A percentile compares a stretch with the other conserved stretches of the same genome.
These are phyloP conservation scores for Paecilomyces niveus DNA, from an alignment of 2,329 filamentous ascomycete genomes.

Conservation along the genomic window DNA sequence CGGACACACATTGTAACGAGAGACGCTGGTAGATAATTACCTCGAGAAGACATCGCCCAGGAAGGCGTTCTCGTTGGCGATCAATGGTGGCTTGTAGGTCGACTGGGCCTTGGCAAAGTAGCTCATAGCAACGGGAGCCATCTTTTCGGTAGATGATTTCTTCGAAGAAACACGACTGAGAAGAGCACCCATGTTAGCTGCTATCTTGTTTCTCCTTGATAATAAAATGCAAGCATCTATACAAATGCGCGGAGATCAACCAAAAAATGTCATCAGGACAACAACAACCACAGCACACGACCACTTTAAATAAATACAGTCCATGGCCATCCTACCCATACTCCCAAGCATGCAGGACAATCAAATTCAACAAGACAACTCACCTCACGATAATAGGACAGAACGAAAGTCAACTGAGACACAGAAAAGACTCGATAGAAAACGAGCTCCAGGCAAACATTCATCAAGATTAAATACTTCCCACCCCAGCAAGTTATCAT, in stretches of 20 bases:
- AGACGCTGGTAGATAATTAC: conserved; percentile 21
- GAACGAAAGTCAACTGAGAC: background rate
- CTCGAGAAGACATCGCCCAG: conserved; percentile 56
- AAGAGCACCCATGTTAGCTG: background rate
- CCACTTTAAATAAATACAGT: background rate
- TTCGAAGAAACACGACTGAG: background rate
- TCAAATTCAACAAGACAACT: background rate
- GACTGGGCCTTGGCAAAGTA: conserved; percentile 54
- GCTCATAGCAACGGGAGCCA: conserved; percentile 29
- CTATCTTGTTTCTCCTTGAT: background rate
- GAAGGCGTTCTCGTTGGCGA: conserved; percentile 62
- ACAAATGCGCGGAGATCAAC: background rate
- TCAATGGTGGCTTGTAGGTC: conserved; percentile 56
- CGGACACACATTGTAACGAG: background rate
- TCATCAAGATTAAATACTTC: background rate
- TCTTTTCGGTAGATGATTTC: conserved; percentile 2
- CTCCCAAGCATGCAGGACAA: background rate
- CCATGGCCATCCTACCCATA: background rate
- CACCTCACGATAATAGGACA: background rate
- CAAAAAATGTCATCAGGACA: background rate
- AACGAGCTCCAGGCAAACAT: background rate
- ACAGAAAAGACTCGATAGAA: background rate
- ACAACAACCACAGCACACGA: no score
- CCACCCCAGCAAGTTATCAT: background rate
- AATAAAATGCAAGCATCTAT: background rate